phyloP scores from a whole-genome alignment of 2,329 filamentous ascomycete species.

The Cercospora zeae-maydis region DNA sequence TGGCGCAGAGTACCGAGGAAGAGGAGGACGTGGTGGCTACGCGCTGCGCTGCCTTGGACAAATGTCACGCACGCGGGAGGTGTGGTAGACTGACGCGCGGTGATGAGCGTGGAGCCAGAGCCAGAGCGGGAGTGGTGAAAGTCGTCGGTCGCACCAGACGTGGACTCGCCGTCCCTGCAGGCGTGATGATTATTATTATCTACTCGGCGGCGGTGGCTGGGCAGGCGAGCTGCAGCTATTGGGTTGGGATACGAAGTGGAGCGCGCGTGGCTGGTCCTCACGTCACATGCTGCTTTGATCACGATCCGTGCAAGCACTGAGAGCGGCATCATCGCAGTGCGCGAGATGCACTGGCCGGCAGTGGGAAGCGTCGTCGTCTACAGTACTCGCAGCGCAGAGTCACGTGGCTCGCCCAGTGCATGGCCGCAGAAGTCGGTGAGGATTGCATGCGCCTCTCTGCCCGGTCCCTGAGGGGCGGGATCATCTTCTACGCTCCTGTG shows the following conservation, averaged over 20 bases:
- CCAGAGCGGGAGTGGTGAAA: neutral
- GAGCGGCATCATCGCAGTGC: no score
- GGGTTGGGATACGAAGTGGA: conserved; percentile 2
- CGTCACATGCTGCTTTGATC: neutral
- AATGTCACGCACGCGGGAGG: neutral
- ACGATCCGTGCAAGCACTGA: neutral
- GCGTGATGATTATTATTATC: neutral
- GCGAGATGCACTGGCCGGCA: no score
- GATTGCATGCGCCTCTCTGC: neutral
- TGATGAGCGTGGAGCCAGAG: neutral
- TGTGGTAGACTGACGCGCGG: neutral
- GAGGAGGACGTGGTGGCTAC: neutral
- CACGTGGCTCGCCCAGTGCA: no score
- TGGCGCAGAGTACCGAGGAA: neutral
- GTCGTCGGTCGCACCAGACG: neutral
- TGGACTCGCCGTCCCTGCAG: neutral
- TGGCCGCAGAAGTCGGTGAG: no score
- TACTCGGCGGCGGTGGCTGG: neutral
- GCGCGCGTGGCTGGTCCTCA: neutral
- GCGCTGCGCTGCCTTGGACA: neutral
- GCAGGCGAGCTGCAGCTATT: neutral
- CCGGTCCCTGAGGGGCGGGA: no score
- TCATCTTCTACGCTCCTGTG: no score
- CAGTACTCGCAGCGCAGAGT: no score
- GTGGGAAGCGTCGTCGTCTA: no score